Conservation (phyloP, 1,284 basidiomycete genomes). For the Papiliotrema fonsecae region DNA sequence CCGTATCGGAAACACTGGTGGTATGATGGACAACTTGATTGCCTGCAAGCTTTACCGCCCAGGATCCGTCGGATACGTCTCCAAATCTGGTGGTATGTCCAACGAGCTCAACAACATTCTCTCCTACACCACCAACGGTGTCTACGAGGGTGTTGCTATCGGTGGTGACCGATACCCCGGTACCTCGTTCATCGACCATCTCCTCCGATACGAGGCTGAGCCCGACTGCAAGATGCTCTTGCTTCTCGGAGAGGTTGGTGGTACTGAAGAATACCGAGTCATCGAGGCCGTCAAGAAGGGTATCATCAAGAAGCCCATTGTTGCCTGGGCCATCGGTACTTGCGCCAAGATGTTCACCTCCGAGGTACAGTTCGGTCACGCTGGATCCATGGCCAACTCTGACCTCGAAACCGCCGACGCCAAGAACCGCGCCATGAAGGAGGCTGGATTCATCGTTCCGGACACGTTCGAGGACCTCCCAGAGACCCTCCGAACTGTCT, state of each 20-base stretch:
- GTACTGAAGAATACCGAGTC: conserved; percentile 98
- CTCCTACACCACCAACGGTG: conserved; percentile 94
- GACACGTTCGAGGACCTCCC: conserved; percentile 98
- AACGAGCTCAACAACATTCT: conserved; percentile 99
- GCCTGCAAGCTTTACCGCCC: conserved; percentile 97
- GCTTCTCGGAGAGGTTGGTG: conserved; percentile 96
- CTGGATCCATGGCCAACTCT: conserved; percentile 96
- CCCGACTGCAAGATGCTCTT: conserved; percentile 99
- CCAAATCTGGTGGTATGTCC: conserved; percentile 99
- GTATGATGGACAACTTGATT: conserved; percentile 99
- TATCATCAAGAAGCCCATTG: conserved; percentile 94
- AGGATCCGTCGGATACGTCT: conserved; percentile 96
- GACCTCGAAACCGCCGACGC: conserved; percentile 95
- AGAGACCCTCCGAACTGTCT: conserved; percentile 73
- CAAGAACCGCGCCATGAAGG: conserved; percentile 94
- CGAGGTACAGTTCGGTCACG: conserved; percentile 99
- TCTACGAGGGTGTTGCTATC: conserved; percentile 99
- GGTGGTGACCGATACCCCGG: conserved; percentile 99
- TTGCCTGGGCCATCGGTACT: conserved; percentile 99
- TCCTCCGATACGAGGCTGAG: conserved; percentile 95
- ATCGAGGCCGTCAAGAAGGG: conserved; percentile 96
- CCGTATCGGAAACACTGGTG: conserved; percentile 98
- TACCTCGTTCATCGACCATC: conserved; percentile 97
- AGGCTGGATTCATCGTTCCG: conserved; percentile 92
- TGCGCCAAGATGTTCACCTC: conserved; percentile 99